Evolutionary conservation across 2,329 filamentous ascomycete genomes (phyloP).

Genomic region (Aspergillus neotritici): DNA sequence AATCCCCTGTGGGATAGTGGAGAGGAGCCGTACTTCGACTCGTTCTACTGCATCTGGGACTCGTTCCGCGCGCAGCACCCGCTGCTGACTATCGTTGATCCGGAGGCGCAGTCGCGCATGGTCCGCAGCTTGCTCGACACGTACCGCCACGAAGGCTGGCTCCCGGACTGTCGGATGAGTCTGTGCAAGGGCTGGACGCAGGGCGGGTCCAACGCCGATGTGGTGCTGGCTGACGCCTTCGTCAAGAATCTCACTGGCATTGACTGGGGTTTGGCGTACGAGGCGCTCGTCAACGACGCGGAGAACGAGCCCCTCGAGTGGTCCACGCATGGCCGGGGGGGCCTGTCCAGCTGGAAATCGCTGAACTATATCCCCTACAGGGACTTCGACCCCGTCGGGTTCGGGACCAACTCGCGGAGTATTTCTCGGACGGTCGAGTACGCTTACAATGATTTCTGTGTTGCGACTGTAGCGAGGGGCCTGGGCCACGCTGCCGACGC

Average conservation of each 20-base stretch:
- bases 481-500: constrained; percentile 52
- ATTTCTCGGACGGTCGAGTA: constrained; percentile 71
- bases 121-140: constrained; percentile 65
- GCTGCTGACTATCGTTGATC: constrained; percentile 63
- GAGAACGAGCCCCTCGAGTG: constrained; percentile 65
- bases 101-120: constrained; percentile 57
- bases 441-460: constrained; percentile 67
- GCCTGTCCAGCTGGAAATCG: constrained; percentile 63
- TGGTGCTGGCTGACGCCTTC: constrained; percentile 61
- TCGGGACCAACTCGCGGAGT: constrained; percentile 64
- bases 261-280: constrained; percentile 64
- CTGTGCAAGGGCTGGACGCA: constrained; percentile 65
- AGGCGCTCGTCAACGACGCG: constrained; percentile 64
- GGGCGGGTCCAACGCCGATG: constrained; percentile 67
- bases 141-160: constrained; percentile 62
- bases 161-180: constrained; percentile 69
- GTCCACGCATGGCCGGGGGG: constrained; percentile 65
- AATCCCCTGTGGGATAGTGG: constrained; percentile 60
- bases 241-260: constrained; percentile 62
- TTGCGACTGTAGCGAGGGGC: constrained; percentile 56
- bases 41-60: constrained; percentile 71
- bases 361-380: constrained; percentile 65
- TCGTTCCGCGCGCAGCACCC: constrained; percentile 63
- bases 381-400: constrained; percentile 61
- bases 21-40: constrained; percentile 64